Evolutionary conservation across 495 filamentous ascomycete genomes (phyloP), one percentile per base, ranked within the genome.

Genomic region (Neurospora discreta): DNA sequence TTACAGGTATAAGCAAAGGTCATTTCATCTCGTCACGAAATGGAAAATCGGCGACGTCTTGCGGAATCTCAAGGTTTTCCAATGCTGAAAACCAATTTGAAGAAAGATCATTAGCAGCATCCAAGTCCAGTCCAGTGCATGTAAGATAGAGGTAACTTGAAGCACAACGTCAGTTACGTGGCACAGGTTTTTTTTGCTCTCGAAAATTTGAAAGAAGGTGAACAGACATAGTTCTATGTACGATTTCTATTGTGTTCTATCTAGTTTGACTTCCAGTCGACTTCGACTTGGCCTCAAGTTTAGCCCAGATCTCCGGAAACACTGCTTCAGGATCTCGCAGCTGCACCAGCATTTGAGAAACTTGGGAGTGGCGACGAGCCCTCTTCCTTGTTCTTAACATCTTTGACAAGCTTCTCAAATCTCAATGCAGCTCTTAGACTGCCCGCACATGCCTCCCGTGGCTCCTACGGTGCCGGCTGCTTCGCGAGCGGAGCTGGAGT

Each of bases 321-420:
- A 20, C 13, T 43, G 20, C 33, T 39, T 71, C 1, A 80, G 73
- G 36, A 58, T 70, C 6, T 71, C 58, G 36, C n/a, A n/a, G 72
- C 36, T 16, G 78, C 73, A 13, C 68, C 60, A 30, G 73, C 40
- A 5, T 42, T 42, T 5, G 15, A 41, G 39, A 41, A 41, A 38
- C 30, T 40, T 60, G 23, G 69, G 43, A 3, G 60, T 41, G 4
- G 43, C 26, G 1, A 7, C 38, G 68, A 43, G 26, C 69, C 74
- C 44, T 77, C 71, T 15, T 43, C 39, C 65, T 72, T 71, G 30
- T 33, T 52, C 15, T 73, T 73, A 0, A 67, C 30, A 10, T 15
- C 65, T 33, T 68, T 69, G 5, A 68, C 43, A 9, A 72, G 36
- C 44, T 72, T 76, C 5, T 72, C 71, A 1, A 71, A 70, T n/a